Base-by-base conservation (phyloP, 352 stramenopile species). In the Phytophthora niederhauseri region DNA sequence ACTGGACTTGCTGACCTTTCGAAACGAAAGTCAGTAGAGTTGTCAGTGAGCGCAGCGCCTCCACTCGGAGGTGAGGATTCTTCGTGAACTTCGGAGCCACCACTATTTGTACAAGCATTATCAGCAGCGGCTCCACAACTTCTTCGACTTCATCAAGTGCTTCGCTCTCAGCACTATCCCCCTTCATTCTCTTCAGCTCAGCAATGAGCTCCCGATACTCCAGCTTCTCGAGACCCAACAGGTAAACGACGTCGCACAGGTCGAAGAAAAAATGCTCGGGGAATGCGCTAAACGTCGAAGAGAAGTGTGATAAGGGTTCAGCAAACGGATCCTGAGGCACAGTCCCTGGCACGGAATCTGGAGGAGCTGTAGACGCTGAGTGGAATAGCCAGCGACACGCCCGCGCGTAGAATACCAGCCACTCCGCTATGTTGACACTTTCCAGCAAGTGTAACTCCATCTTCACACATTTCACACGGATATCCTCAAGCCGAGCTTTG, bases 211-310 rank as follows among this genome's bases (percentile, higher is more conserved):
- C 68, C 34, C 75, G 73, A 53, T 81, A 78, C 24, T 64, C 56
- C 28, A 78, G 11, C 38, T 61, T 68, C 22, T 92, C 80, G 7
- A 91, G 66, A 6, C 76, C 80, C 36, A 92, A 70, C 19, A 91
- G 61, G 52, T 83, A 80, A 5, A 89, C 72, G 24, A 85, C 78
- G 26, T 90, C 76, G 49, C 84, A 93, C 31, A 93, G 17, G 57
- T 93, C 84, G n/a, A 89, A 81, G 58, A 93, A 89, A 45, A 91
- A 91, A 64, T 91, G 82, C 38, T 93, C 81, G 1, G 84, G 84
- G 51, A 93, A 91, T 6, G 58, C 64, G 24, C 76, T 79, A 54
- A 92, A 89, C 12, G 73, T 66, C 19, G 66, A 60, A 20, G 80
- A 81, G 14, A 86, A 82, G 5, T 84, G 68, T 6, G 77, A 78